Percentiles rank a stretch among this genome's conserved stretches.
These are phyloP conservation scores for Cystobasidiaceae sp. DNA, from an alignment of 1,284 basidiomycete genomes.

Conservation along the genomic window DNA sequence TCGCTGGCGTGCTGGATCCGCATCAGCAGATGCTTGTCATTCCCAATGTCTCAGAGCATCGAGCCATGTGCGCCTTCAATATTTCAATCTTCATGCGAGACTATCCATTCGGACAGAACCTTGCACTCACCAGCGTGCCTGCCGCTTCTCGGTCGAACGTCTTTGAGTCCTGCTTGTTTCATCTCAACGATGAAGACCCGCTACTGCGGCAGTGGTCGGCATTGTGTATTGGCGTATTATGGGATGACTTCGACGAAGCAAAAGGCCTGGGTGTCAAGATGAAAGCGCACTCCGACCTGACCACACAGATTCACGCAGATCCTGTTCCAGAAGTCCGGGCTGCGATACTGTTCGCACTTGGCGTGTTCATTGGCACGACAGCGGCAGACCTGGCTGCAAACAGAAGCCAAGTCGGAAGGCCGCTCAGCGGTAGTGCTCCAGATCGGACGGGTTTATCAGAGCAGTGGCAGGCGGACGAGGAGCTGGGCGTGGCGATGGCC, in stretches of 20 bases:
- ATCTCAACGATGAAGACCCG: conserved; percentile 76
- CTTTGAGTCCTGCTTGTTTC: conserved; percentile 81
- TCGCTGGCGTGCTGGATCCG: conserved; percentile 60
- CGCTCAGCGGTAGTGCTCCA: conserved; percentile 44
- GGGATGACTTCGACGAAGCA: conserved; percentile 87
- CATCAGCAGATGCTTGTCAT: conserved; percentile 57
- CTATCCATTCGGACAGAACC: conserved; percentile 76
- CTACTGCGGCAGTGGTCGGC: conserved; percentile 90
- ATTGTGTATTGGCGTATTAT: conserved; percentile 89
- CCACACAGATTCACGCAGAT: conserved; percentile 74
- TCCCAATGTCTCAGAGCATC: conserved; percentile 91
- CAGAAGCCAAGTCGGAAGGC: conserved; percentile 59
- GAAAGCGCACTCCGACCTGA: conserved; percentile 71
- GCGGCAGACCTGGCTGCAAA: conserved; percentile 54
- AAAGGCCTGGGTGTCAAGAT: conserved; percentile 77
- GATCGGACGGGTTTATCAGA: conserved; percentile 74
- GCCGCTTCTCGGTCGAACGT: conserved; percentile 60
- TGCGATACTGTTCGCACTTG: conserved; percentile 84
- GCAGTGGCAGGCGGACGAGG: conserved; percentile 60
- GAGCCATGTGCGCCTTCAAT: conserved; percentile 98
- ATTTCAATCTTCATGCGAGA: conserved; percentile 87
- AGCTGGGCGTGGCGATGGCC: conserved; percentile 55
- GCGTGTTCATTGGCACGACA: conserved; percentile 87
- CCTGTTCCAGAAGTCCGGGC: conserved; percentile 89
- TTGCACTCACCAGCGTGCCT: conserved; percentile 56